Percentiles rank a stretch among this genome's conserved stretches.
phyloP scores from a whole-genome alignment of 352 stramenopile species.

The Phytophthora pini region DNA sequence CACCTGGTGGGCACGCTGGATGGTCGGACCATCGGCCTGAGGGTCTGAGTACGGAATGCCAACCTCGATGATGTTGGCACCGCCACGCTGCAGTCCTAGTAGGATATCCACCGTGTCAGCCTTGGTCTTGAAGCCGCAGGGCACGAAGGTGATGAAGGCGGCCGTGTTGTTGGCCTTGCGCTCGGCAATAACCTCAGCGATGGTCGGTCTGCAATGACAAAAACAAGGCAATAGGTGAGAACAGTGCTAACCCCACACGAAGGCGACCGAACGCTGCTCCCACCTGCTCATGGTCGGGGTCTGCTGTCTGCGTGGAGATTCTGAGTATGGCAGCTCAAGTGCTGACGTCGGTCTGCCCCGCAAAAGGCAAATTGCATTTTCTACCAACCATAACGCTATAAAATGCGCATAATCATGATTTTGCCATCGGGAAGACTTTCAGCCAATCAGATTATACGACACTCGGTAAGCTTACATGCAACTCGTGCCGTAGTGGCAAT shows the following conservation, averaged over 20 bases:
- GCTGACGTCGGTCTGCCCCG: constrained; percentile 3
- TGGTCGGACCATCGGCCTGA: constrained; percentile 97
- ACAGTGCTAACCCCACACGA: background rate
- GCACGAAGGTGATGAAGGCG: constrained; percentile 98
- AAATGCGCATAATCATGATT: constrained; percentile 40
- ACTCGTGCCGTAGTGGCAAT: background rate
- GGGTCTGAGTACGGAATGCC: constrained; percentile 99
- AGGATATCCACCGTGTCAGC: constrained; percentile 97
- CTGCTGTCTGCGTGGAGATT: constrained; percentile 31
- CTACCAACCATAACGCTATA: constrained; percentile 14
- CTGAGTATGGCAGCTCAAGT: constrained; percentile 19
- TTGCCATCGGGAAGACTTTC: constrained; percentile 7
- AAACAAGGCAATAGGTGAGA: constrained; percentile 6
- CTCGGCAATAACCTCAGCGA: constrained; percentile 68
- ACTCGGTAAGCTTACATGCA: background rate
- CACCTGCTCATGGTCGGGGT: constrained; percentile 38
- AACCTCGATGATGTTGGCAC: constrained; percentile 96
- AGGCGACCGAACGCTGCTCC: background rate
- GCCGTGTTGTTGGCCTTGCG: constrained; percentile 79
- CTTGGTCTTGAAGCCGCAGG: constrained; percentile 94
- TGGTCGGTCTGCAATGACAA: constrained; percentile 53
- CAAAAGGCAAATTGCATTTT: constrained; percentile 8
- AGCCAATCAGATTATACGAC: constrained; percentile 12
- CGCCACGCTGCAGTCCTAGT: constrained; percentile 95
- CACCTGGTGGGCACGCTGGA: constrained; percentile 95